A percentile compares a stretch with the other conserved stretches of the same genome.
Evolutionary conservation across 306 rosid genomes (phyloP).

Genomic region (Phaseolus lunatus): DNA sequence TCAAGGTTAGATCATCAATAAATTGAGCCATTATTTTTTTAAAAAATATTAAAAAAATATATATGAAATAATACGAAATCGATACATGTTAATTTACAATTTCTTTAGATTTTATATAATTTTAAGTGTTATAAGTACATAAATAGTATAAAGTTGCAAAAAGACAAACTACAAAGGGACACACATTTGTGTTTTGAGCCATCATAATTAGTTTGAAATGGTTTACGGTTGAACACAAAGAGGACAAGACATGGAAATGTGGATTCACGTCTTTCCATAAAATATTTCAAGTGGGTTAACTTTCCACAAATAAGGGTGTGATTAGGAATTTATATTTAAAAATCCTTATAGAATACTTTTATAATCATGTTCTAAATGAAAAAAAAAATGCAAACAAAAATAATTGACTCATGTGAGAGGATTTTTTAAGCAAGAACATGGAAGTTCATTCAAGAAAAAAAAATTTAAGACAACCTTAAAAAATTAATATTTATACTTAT

Average conservation of each 20-base stretch:
- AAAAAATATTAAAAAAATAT: too few species aligned
- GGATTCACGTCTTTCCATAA: conserved; percentile 3
- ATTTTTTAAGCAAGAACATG: too few species aligned
- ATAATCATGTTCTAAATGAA: background rate
- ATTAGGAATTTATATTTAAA: too few species aligned
- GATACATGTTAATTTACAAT: background rate
- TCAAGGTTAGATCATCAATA: too few species aligned
- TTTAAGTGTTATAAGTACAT: background rate
- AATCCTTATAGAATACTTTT: too few species aligned
- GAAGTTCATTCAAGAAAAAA: too few species aligned
- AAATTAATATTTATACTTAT: too few species aligned
- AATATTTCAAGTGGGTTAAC: conserved; percentile 30
- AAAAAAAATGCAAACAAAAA: background rate
- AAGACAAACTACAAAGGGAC: conserved; percentile 29
- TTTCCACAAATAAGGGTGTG: background rate
- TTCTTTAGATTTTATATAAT: background rate
- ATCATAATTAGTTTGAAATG: conserved; percentile 9
- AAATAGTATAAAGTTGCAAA: conserved; percentile 18
- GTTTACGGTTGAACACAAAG: background rate
- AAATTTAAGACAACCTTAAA: too few species aligned
- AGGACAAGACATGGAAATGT: background rate
- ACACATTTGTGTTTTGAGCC: background rate
- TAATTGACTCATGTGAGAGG: too few species aligned
- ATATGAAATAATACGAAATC: background rate
- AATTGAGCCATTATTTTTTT: background rate